Conservation (phyloP, 176 grass and related monocot species). For the Ensete ventricosum region DNA sequence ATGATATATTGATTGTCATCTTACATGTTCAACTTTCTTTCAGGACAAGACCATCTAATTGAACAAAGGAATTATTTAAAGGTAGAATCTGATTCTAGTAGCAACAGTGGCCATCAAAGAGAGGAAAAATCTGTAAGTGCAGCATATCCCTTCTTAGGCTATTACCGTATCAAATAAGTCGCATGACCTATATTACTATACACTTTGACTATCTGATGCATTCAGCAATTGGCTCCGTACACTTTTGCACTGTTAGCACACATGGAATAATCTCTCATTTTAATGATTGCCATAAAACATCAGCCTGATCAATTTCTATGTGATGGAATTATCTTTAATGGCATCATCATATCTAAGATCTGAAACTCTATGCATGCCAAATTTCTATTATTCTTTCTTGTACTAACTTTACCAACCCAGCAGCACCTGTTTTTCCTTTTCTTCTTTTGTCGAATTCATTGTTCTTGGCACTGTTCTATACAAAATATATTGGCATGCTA, state of each 20-base stretch:
- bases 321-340: neutral
- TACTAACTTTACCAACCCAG: neutral
- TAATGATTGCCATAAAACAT: neutral
- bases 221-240: neutral
- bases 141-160: neutral
- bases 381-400: neutral
- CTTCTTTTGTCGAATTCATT: neutral
- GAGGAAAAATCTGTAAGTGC: constrained; percentile 8
- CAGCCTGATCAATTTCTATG: too few species aligned
- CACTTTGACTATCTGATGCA: neutral
- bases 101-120: neutral
- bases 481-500: neutral
- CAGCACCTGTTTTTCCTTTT: neutral
- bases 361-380: neutral
- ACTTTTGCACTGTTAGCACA: neutral
- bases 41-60: neutral
- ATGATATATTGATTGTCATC: neutral
- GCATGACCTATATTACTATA: neutral
- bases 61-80: neutral
- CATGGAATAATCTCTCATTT: neutral
- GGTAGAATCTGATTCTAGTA: constrained; percentile 8
- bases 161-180: neutral
- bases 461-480: neutral
- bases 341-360: neutral
- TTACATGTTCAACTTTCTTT: constrained; percentile 3